Base-by-base conservation (phyloP, 2,329 filamentous ascomycete genomes). In the Paraconiothyrium brasiliense region DNA sequence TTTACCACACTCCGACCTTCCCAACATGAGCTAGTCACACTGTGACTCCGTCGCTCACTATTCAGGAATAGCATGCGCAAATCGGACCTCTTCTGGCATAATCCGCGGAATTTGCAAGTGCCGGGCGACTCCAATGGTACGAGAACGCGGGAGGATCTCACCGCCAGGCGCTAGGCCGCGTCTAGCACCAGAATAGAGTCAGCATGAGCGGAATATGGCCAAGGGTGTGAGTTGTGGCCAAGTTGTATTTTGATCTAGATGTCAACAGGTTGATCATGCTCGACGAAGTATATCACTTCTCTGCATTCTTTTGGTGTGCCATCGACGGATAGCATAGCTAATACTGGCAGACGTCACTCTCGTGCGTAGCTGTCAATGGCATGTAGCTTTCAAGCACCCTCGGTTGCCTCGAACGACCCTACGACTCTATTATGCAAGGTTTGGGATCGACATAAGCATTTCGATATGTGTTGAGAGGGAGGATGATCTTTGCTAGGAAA, bases 1-100 rank as follows among this genome's bases (percentile, higher is more conserved):
- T 34, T 39, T 27, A 46, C 14, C 30, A 20, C 20, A 47, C n/a
- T 47, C 41, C 54, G 54, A 56, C 41, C 54, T 56, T 35, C 54
- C n/a, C 10, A 37, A 47, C 14, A 3, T n/a, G 30, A 35, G 10
- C 32, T 47, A 56, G 41, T 13, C 10, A 11, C 5, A 9, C 6
- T 20, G 13, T 47, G 41, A 56, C 20, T 37, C 27, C 16, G 32
- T 20, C 24, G 14, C 24, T 34, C n/a, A 32, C 47, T 48, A 16
- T 48, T 50, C 30, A 35, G 30, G 4, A 50, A 35, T 14, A 50
- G n/a, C n/a, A 20, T 50, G 13, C 27, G 24, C 27, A 35, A 20
- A 7, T 35, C n/a, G 9, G 6, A 22, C 3, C 37, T 41, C 37
- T 14, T 41, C 10, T 7, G n/a, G 20, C 7, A 22, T 1, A 22